These are phyloP conservation scores for Extremus antarcticus DNA, from an alignment of 495 filamentous ascomycete species.

Conservation along the genomic window DNA sequence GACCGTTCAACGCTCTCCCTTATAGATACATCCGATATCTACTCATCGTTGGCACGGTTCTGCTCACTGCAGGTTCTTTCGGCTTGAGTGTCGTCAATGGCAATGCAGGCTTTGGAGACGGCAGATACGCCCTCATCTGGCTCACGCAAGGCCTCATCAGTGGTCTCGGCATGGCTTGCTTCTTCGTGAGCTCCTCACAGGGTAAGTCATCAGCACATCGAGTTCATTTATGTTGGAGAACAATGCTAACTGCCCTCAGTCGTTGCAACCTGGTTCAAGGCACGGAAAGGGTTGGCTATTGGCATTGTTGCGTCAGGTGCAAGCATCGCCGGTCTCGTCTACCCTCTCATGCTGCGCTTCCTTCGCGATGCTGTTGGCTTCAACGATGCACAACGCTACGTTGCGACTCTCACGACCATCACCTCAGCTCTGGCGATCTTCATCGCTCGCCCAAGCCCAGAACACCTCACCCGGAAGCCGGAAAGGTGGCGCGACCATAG, in stretches of 20 bases:
- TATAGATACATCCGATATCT: slow-evolving; percentile 24
- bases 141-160: slow-evolving; percentile 32
- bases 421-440: slow-evolving; percentile 27
- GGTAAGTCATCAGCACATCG: slow-evolving; percentile 19
- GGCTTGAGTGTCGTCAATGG: slow-evolving; percentile 26
- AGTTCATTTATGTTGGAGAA: not conserved
- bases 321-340: slow-evolving; percentile 25
- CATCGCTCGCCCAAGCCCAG: slow-evolving; percentile 28
- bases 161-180: slow-evolving; percentile 37
- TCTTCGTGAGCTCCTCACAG: slow-evolving; percentile 37
- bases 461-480: slow-evolving; percentile 14
- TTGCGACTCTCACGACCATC: slow-evolving; percentile 24
- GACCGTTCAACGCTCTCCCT: too few species aligned
- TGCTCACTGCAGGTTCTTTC: slow-evolving; percentile 31
- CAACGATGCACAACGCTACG: slow-evolving; percentile 24
- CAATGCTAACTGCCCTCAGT: too few species aligned
- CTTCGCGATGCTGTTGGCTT: slow-evolving; percentile 28
- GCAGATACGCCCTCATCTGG: slow-evolving; percentile 29
- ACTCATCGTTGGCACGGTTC: slow-evolving; percentile 23
- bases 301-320: slow-evolving; percentile 37
- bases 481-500: slow-evolving; percentile 13
- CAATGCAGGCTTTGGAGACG: slow-evolving; percentile 11
- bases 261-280: slow-evolving; percentile 32
- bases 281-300: slow-evolving; percentile 30
- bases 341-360: slow-evolving; percentile 30